Evolutionary conservation across 768 basidiomycete genomes (phyloP), one percentile per base, ranked within the genome.

Genomic region (Vishniacozyma victoriae): DNA sequence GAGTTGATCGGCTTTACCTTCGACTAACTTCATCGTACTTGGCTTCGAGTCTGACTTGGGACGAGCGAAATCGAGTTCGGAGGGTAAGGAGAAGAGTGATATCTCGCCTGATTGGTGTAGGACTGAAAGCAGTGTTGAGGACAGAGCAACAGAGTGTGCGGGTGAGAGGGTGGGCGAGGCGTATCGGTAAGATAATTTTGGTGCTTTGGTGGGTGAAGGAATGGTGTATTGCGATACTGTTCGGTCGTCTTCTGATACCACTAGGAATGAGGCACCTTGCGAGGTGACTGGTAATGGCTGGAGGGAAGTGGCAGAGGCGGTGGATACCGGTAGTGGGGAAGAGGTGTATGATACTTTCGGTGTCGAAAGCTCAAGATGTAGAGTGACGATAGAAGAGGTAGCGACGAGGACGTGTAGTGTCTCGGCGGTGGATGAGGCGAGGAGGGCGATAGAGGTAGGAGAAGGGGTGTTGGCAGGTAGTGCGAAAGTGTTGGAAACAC

Each of bases 101-200:
- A 67, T 52, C 43, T 69, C 66, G 22, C 70, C 70, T 1, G 70
- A 66, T 5, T 43, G 33, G 35, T 69, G 67, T 18, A 69, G 44
- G 16, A 68, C 56, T 1, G 63, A 61, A 13, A 72, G 29, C 18
- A 52, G 46, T 12, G 31, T 44, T 4, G 62, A 39, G 2, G 55
- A 54, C 4, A 57, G n/a, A 9, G 65, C 44, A 14, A 63, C 26
- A 27, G 59, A 64, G 41, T 72, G 70, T 3, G 62, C 63, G 16
- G 62, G 59, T 5, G 68, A 68, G 12, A 61, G 39, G 5, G 64
- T 68, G 1, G 68, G 68, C 0, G 60, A 63, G 15, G 53, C 60
- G 37, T 52, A 69, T 33, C 62, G 59, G 44, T 60, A 67, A 20
- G 50, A 72, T 33, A 55, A 48, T 45, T 51, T 65, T 24, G 52